A percentile compares a stretch with the other conserved stretches of the same genome.
Evolutionary conservation across 768 basidiomycete genomes (phyloP).

Genomic region (Russula abietina): DNA sequence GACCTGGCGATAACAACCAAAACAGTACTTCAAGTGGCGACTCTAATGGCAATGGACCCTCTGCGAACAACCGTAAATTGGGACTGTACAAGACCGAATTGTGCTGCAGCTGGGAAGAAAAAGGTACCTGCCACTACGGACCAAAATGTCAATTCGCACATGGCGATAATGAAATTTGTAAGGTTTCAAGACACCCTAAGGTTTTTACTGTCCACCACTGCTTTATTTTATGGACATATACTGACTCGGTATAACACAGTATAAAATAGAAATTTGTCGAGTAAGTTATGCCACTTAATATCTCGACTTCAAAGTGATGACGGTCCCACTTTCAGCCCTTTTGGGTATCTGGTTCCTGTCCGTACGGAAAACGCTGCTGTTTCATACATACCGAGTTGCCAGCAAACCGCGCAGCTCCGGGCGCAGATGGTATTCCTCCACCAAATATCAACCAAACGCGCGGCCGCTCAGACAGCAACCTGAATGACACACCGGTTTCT

Average conservation of each 20-base stretch:
- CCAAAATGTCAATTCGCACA: slow-evolving; percentile 91
- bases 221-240: neutral
- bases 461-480: slow-evolving; percentile 72
- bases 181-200: slow-evolving; percentile 85
- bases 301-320: slow-evolving; percentile 12
- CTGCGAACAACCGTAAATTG: slow-evolving; percentile 86
- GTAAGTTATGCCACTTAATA: slow-evolving; percentile 38
- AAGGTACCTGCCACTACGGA: slow-evolving; percentile 79
- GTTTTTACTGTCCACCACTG: slow-evolving; percentile 36
- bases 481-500: slow-evolving; percentile 63
- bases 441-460: slow-evolving; percentile 46
- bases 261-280: slow-evolving; percentile 92
- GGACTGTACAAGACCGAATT: slow-evolving; percentile 88
- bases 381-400: slow-evolving; percentile 90
- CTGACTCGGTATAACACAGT: slow-evolving; percentile 39
- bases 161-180: slow-evolving; percentile 81
- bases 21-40: slow-evolving; percentile 30
- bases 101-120: slow-evolving; percentile 90
- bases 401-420: slow-evolving; percentile 50
- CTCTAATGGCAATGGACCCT: slow-evolving; percentile 55
- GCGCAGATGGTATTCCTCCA: slow-evolving; percentile 48
- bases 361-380: slow-evolving; percentile 88
- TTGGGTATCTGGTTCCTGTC: slow-evolving; percentile 91
- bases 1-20: slow-evolving; percentile 11
- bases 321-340: slow-evolving; percentile 55